Evolutionary conservation across 305 asterid species (phyloP), one percentile per base, ranked within the genome.

Genomic region (Ilex paraguariensis): DNA sequence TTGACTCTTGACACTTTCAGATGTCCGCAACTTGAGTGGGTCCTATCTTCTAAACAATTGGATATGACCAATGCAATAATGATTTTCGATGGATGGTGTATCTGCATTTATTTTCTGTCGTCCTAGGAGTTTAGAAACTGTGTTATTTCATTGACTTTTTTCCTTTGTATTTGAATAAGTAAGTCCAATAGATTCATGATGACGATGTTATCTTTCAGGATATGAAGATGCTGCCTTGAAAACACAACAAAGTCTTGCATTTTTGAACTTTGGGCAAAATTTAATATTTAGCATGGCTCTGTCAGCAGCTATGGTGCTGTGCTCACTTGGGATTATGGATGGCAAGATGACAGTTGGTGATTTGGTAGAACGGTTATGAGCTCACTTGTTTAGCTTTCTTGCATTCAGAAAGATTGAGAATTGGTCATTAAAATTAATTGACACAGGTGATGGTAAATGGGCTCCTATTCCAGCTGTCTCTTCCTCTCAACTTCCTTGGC

Each of bases 401-500:
- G 31, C 61, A 50, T 54, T 45, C 17, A 67, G 65, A 61, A 48
- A 57, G 56, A 44, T 54, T 62, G 59, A 45, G 59, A 55, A 30
- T 31, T 58, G 17, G 11, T 30, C 31, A 54, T 8, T 2, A 6
- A 21, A 54, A 52, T 33, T 30, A 57, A 48, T 61, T 59, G 17
- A 51, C 60, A 36, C 66, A 93, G 99, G 99, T 93, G 65, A 90
- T 93, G 99, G 96, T 93, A 73, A 90, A 93, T 50, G 99, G 99
- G 80, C 83, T 93, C 71, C 94, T 93, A 60, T 93, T 93, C 77
- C 99, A 93, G 79, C 88, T 93, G 33, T 93, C 99, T 56, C 96
- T 93, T 75, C 99, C 99, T 12, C 97, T 93, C 66, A 93, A 86
- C 79, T 93, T 93, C 81, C 91, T 90, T 58, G 97, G 99, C 60